Base-by-base conservation (phyloP, 2,329 filamentous ascomycete species). In the Sporothrix variecibatus region DNA sequence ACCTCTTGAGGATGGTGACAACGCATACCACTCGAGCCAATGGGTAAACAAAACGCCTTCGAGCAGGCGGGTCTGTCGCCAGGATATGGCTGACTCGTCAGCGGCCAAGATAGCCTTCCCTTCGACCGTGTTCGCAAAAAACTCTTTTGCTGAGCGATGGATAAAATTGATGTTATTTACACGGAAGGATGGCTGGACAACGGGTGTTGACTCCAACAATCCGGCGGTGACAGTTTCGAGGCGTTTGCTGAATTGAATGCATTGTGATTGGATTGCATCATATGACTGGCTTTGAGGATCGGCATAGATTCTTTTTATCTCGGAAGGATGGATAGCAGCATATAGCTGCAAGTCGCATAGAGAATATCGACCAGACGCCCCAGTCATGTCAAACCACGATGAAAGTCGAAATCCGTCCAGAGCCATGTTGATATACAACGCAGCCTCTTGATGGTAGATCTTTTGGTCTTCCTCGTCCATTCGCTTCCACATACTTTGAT, bases 401-500 rank as follows among this genome's bases (percentile, higher is more conserved):
- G 11, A 15, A 1, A 58, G 17, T 40, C 34, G 28, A 23, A 64
- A 38, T 28, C 38, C 23, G 1, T 56, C 49, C 31, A 70, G 31
- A 6, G 28, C 43, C 20, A 70, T 12, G 15, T 70, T 70, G 49
- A 70, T 56, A 15, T 53, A 53, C 3, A 70, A 20, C 2, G 67
- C 31, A 1, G 67, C 49, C 49, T 70, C 67, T 70, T 40, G 67
- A 2, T 56, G 67, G 49, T 70, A 70, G 43, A 53, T 56, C 40
- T 49, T 20, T 26, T n/a, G 49, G 34, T 40, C 67, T 31, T 38
- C 65, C 51, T 68, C 65, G 4, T 26, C 67, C 20, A 70, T 15
- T 6, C 67, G 67, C 20, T 40, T 15, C 67, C 49, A 56, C 67
- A 70, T 70, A 31, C n/a, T 56, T 40, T 70, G 40, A 26, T 70